A percentile compares a stretch with the other conserved stretches of the same genome.
Evolutionary conservation across 352 stramenopile genomes (phyloP).

Genomic region (Proteromonas lacertae): DNA sequence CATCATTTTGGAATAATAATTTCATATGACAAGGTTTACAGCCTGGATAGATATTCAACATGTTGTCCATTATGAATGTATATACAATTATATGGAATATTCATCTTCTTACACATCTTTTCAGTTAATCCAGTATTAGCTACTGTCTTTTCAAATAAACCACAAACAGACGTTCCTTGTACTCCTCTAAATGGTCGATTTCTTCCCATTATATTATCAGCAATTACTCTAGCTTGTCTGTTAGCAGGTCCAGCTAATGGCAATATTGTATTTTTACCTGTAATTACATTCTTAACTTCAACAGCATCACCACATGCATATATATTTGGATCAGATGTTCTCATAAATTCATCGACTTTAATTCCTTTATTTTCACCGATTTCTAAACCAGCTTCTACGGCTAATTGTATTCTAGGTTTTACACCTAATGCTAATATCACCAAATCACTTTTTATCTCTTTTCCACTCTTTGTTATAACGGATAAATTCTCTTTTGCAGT

Average conservation of each 20-base stretch:
- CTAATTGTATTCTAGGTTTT: conserved; percentile 15
- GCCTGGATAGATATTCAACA: conserved; percentile 20
- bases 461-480: conserved; percentile 12
- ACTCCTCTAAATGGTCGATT: conserved; percentile 16
- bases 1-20: conserved; percentile 14
- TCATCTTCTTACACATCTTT: conserved; percentile 12
- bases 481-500: conserved; percentile 6
- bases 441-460: conserved; percentile 12
- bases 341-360: conserved; percentile 17
- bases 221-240: conserved; percentile 18
- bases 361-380: conserved; percentile 13
- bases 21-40: conserved; percentile 18
- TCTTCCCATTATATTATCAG: conserved; percentile 18
- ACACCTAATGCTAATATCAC: conserved; percentile 20
- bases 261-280: conserved; percentile 2
- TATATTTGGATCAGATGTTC: conserved; percentile 13
- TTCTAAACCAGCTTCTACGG: conserved; percentile 16
- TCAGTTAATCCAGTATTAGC: conserved; percentile 20
- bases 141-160: conserved; percentile 18
- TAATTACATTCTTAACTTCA: conserved; percentile 7
- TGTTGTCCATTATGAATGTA: conserved; percentile 13
- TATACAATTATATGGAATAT: conserved; percentile 10
- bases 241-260: conserved; percentile 18
- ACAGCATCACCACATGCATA: conserved; percentile 21
- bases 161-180: conserved; percentile 15